Conservation (phyloP, 139 green algal species). For the Coelastrella sp. region DNA sequence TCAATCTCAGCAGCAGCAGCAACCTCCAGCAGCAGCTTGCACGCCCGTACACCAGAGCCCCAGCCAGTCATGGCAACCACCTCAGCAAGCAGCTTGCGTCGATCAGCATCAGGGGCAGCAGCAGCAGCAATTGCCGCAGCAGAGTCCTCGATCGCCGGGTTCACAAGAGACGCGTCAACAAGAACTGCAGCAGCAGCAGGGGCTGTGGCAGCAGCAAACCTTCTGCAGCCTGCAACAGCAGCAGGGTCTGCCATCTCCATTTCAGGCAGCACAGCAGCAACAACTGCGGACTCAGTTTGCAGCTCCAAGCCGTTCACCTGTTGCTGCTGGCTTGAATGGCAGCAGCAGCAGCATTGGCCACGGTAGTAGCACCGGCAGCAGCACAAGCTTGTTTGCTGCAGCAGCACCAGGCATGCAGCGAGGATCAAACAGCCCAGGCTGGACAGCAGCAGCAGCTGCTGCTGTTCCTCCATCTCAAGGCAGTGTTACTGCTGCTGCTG, state of each 20-base stretch:
- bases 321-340: not conserved
- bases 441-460: not conserved
- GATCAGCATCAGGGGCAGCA: slow-evolving; percentile 22
- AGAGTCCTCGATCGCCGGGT: not conserved
- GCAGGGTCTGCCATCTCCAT: not conserved
- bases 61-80: not conserved
- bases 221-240: not conserved
- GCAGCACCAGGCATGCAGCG: not conserved
- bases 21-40: not conserved
- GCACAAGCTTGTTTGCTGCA: not conserved
- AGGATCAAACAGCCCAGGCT: not conserved
- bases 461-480: too few relatives aligned
- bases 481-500: not conserved
- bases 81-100: not conserved
- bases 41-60: not conserved
- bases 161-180: not conserved
- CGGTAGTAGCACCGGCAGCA: not conserved
- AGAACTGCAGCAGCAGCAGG: not conserved
- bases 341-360: not conserved
- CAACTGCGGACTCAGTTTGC: not conserved
- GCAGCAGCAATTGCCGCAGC: not conserved
- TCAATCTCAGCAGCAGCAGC: slow-evolving; percentile 18
- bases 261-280: not conserved
- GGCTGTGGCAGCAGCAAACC: not conserved
- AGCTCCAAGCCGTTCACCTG: not conserved